These are phyloP conservation scores for Stephania cephalantha DNA, from an alignment of 164 flowering plant species.

Conservation along the genomic window DNA sequence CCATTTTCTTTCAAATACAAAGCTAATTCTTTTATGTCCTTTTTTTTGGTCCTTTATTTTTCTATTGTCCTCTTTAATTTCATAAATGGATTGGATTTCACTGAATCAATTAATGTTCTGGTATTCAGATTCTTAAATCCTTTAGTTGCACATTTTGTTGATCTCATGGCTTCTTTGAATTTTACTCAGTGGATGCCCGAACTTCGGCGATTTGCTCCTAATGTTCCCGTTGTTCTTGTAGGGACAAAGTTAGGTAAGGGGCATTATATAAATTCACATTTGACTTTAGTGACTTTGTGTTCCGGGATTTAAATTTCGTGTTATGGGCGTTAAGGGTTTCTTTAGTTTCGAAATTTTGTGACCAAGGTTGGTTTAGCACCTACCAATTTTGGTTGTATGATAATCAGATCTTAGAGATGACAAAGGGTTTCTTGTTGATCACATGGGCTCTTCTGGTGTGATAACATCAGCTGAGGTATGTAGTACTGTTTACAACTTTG, in stretches of 20 bases:
- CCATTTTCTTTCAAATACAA: constrained; percentile 12
- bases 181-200: constrained; percentile 98
- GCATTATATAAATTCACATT: not conserved
- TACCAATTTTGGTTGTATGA: not conserved
- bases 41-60: not conserved
- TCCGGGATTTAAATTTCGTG: not conserved
- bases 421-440: constrained; percentile 68
- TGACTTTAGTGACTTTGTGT: not conserved
- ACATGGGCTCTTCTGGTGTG: constrained; percentile 51
- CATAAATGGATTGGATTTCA: not conserved
- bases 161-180: not conserved
- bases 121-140: not conserved
- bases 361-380: not conserved
- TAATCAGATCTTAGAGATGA: constrained; percentile 82
- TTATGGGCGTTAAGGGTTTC: not conserved
- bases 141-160: not conserved
- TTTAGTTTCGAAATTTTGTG: not conserved
- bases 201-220: constrained; percentile 93
- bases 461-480: constrained; percentile 78
- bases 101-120: not conserved
- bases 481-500: not conserved
- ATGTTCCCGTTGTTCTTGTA: constrained; percentile 93
- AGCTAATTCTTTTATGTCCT: constrained; percentile 4
- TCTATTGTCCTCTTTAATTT: not conserved
- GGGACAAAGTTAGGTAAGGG: constrained; percentile 89